A percentile compares a stretch with the other conserved stretches of the same genome.
Evolutionary conservation across 805 yeast species (phyloP).

Genomic region (Clavispora carvajalis): DNA sequence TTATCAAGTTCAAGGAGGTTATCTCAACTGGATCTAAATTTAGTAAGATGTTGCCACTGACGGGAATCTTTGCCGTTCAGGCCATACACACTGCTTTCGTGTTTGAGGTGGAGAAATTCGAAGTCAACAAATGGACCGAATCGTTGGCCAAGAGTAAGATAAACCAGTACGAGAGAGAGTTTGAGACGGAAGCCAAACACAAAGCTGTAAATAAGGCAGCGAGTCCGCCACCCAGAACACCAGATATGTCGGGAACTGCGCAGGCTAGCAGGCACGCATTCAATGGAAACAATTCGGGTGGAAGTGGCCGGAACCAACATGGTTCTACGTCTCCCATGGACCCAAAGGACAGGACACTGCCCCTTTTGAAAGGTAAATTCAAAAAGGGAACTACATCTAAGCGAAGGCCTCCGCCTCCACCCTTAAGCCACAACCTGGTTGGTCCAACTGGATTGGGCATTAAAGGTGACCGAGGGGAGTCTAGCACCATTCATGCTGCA

Average conservation of each 20-base stretch:
- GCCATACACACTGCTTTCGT: constrained; percentile 51
- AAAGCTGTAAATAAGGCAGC: neutral
- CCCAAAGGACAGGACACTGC: neutral
- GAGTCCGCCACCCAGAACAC: neutral
- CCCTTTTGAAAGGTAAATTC: neutral
- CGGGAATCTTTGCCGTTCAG: constrained; percentile 52
- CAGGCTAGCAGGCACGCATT: constrained; percentile 1
- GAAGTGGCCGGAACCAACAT: neutral
- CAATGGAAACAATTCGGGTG: neutral
- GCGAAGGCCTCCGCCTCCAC: constrained; percentile 31
- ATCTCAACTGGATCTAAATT: constrained; percentile 31
- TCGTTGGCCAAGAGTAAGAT: constrained; percentile 17
- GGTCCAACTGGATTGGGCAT: constrained; percentile 3
- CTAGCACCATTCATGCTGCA: constrained; percentile 39
- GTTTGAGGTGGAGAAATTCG: constrained; percentile 50
- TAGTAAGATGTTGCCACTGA: constrained; percentile 29
- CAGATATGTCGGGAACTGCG: constrained; percentile 1
- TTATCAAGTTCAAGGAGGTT: constrained; percentile 56
- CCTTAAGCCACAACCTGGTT: constrained; percentile 6
- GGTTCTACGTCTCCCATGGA: neutral
- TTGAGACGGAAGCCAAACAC: constrained; percentile 4
- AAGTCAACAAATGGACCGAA: constrained; percentile 46
- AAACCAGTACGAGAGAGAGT: constrained; percentile 17
- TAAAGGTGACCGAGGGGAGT: constrained; percentile 15
- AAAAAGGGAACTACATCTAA: neutral